phyloP scores from a whole-genome alignment of 148 eudicot genomes.

The Arctostaphylos glauca region DNA sequence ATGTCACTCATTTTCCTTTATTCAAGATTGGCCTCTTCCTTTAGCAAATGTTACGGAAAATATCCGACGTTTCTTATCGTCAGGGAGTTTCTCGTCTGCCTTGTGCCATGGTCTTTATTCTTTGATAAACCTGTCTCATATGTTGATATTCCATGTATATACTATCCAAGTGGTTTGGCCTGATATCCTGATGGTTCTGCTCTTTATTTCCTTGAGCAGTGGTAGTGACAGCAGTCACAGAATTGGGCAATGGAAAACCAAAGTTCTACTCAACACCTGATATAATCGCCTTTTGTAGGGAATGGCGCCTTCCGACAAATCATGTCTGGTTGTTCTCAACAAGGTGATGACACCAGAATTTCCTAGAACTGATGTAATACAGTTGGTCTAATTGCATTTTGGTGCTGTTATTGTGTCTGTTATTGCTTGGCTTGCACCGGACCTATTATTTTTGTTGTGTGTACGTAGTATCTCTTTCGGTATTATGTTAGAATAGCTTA shows the following conservation, averaged over 20 bases:
- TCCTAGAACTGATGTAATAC: neutral
- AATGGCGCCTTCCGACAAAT: slow-evolving; percentile 94
- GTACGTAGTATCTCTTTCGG: neutral
- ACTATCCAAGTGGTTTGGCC: neutral
- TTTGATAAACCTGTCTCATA: neutral
- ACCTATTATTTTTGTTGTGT: neutral
- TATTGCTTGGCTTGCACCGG: neutral
- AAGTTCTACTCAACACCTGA: slow-evolving; percentile 95
- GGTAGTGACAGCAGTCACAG: slow-evolving; percentile 94
- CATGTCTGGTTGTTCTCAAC: slow-evolving; percentile 96
- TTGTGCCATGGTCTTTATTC: slow-evolving; percentile 2
- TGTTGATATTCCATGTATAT: neutral
- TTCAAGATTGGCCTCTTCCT: neutral
- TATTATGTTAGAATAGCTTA: too few species aligned
- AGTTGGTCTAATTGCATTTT: neutral
- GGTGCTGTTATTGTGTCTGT: neutral
- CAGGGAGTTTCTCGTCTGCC: neutral
- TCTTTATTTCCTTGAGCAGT: slow-evolving; percentile 42
- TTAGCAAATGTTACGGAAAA: neutral
- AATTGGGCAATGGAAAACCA: slow-evolving; percentile 79
- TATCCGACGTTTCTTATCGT: neutral
- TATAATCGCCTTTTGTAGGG: slow-evolving; percentile 78
- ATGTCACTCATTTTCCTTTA: slow-evolving; percentile 1
- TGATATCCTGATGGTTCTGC: slow-evolving; percentile 14
- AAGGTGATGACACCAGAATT: slow-evolving; percentile 41